Percentiles rank a stretch among this genome's conserved stretches.
Evolutionary conservation across 164 flowering plant species (phyloP).

Genomic region (Vitis labrusca): DNA sequence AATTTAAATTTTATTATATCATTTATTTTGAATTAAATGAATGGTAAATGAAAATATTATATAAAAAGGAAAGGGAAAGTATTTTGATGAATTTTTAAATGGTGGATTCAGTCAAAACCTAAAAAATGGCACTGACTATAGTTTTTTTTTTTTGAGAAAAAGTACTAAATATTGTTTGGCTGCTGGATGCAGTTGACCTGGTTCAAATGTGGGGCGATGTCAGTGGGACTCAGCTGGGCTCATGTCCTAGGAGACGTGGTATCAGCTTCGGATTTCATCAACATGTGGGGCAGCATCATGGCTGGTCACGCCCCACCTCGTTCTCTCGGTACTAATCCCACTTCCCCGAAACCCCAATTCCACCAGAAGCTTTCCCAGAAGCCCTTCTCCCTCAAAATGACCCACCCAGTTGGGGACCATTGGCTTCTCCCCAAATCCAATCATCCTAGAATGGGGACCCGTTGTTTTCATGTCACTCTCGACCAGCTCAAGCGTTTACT

Average conservation of each 20-base stretch:
- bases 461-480: conserved; percentile 36
- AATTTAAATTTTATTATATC: no score
- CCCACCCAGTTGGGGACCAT: conserved; percentile 47
- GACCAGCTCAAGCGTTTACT: conserved; percentile 31
- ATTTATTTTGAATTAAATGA: no score
- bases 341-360: neutral
- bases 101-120: no score
- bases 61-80: no score
- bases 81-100: no score
- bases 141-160: neutral
- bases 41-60: no score
- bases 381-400: conserved; percentile 32
- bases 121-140: no score
- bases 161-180: neutral
- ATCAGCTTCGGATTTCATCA: conserved; percentile 57
- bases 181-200: conserved; percentile 49
- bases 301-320: conserved; percentile 25
- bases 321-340: neutral
- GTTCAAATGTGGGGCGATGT: conserved; percentile 78
- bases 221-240: conserved; percentile 77
- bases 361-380: conserved; percentile 1
- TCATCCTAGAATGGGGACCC: conserved; percentile 38
- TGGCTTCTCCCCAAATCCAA: conserved; percentile 37
- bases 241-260: conserved; percentile 69
- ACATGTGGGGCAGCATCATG: conserved; percentile 44